Base-by-base conservation (phyloP, 495 filamentous ascomycete genomes). In the Lineolata rhizophorae region DNA sequence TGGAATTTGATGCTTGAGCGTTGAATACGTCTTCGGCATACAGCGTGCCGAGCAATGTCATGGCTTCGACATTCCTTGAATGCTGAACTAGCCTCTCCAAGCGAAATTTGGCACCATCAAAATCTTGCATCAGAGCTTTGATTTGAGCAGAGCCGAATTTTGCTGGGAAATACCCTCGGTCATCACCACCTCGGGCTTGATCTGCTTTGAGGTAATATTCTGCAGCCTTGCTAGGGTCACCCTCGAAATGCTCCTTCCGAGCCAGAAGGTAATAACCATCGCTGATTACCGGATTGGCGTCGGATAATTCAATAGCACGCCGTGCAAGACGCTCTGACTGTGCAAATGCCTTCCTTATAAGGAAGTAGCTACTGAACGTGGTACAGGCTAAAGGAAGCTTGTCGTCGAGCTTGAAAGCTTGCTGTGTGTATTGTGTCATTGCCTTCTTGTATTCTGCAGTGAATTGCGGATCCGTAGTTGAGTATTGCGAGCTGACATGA, bases 241-340 rank as follows among this genome's bases (percentile, higher is more conserved):
- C 64, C 13, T 51, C 51, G 25, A 76, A 78, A 51, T 97, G 87
- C 38, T 78, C 72, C 45, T 90, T 93, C 27, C 83, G 62, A 9
- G 79, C 87, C 10, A 95, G 69, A 3, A 92, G 55, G 52, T 92
- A 95, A 82, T 82, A 94, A 14, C 85, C 87, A 44, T 97, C 87
- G 49, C 82, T 92, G 2, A 84, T 84, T 48, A 95, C 78, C 9
- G 79, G 74, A 51, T 90, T 84, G 38, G 94, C 83, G 47, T 97
- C 87, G 2, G 85, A 94, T 36, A 77, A 68, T 45, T 93, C 78
- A 38, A 95, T 93, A 1, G 90, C 83, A 50, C 85, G 87, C 47
- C 84, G 75, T 18, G 87, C 79, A 5, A 95, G 64, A 8, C 64
- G 64, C 37, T 97, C 85, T 6, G 87, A 85, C 29, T 75, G 76